These are phyloP conservation scores for Aspergillus baeticus DNA, from an alignment of 495 filamentous ascomycete genomes.

Conservation along the genomic window DNA sequence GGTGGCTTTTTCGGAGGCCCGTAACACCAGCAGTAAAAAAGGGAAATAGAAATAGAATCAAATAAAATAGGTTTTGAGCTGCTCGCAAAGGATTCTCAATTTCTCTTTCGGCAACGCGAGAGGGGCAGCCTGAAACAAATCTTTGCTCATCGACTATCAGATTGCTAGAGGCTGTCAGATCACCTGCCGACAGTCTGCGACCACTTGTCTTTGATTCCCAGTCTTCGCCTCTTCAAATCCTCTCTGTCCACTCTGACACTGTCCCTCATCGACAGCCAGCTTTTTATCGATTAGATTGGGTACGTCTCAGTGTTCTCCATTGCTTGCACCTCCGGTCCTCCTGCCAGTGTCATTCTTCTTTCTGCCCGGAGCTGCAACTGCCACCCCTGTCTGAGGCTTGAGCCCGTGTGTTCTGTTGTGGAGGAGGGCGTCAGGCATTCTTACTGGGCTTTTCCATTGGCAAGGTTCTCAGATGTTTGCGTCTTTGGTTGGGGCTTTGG, in stretches of 20 bases:
- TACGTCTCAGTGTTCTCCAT: neutral
- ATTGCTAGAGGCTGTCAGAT: no score
- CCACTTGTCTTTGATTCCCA: no score
- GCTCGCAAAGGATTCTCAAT: no score
- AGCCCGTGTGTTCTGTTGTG: neutral
- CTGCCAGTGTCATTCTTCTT: neutral
- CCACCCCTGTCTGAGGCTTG: slow-evolving; percentile 5
- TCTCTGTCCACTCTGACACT: no score
- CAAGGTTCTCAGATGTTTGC: neutral
- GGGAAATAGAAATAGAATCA: slow-evolving; percentile 2
- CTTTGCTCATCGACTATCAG: no score
- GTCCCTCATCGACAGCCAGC: neutral
- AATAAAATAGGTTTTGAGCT: neutral
- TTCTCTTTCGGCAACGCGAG: no score
- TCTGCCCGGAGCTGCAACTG: neutral
- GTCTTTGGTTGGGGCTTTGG: slow-evolving; percentile 1
- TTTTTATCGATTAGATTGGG: neutral
- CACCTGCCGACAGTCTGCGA: no score
- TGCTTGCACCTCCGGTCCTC: neutral
- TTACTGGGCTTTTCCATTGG: neutral
- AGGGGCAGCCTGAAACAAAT: neutral
- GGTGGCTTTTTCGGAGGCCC: slow-evolving; percentile 19
- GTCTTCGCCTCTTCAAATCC: no score
- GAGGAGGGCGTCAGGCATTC: slow-evolving; percentile 1
- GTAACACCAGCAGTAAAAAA: slow-evolving; percentile 14